These are phyloP conservation scores for Cytospora paraplurivora DNA, from an alignment of 2,329 filamentous ascomycete species.

Conservation along the genomic window DNA sequence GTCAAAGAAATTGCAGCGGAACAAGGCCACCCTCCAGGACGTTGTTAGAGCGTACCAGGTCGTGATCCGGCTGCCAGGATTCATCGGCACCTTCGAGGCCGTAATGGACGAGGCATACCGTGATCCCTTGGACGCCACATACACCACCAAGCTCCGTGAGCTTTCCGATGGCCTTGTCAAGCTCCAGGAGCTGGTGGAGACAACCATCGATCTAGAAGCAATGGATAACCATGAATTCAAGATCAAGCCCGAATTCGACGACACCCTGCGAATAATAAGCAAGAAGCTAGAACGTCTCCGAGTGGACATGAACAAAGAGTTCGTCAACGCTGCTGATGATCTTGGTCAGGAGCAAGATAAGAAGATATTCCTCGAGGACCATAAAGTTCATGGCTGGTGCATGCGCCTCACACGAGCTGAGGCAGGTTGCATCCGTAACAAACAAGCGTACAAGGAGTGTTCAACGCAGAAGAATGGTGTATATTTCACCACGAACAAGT, in stretches of 20 bases:
- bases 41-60: slow-evolving; percentile 96
- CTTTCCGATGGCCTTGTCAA: slow-evolving; percentile 79
- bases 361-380: slow-evolving; percentile 96
- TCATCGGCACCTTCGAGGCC: slow-evolving; percentile 84
- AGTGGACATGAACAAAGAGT: slow-evolving; percentile 81
- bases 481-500: slow-evolving; percentile 87
- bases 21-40: slow-evolving; percentile 88
- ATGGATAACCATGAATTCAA: slow-evolving; percentile 97
- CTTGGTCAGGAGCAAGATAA: slow-evolving; percentile 93
- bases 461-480: slow-evolving; percentile 99
- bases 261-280: slow-evolving; percentile 81
- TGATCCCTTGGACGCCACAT: slow-evolving; percentile 80
- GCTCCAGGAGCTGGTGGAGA: slow-evolving; percentile 97
- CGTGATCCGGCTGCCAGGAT: slow-evolving; percentile 85
- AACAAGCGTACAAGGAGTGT: slow-evolving; percentile 86
- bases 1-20: slow-evolving; percentile 91
- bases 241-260: slow-evolving; percentile 98
- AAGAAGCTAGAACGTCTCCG: slow-evolving; percentile 87
- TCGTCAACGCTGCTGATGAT: slow-evolving; percentile 73
- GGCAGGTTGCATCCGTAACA: slow-evolving; percentile 90
- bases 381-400: slow-evolving; percentile 94
- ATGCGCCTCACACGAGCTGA: slow-evolving; percentile 91
- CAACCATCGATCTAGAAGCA: slow-evolving; percentile 92
- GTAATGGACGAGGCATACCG: slow-evolving; percentile 96
- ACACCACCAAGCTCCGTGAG: slow-evolving; percentile 79